Conservation (phyloP, 208 protist genomes). For the Leishmania martiniquensis region DNA sequence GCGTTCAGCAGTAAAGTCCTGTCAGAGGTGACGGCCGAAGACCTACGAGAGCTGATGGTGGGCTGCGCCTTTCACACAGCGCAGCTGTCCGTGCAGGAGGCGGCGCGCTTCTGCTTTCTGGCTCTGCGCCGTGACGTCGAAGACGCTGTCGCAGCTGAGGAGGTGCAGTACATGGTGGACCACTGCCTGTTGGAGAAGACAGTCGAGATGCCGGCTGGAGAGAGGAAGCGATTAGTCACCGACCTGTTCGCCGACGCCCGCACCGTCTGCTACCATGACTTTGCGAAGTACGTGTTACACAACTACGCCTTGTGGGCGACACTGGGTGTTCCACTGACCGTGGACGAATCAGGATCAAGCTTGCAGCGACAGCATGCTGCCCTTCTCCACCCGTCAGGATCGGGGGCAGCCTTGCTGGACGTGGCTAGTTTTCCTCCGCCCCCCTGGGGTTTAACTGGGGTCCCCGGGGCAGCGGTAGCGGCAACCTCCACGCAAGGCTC, state of each 20-base stretch:
- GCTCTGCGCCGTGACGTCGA: slow-evolving; percentile 79
- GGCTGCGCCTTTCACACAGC: slow-evolving; percentile 69
- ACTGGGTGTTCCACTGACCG: slow-evolving; percentile 70
- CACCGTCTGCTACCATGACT: slow-evolving; percentile 72
- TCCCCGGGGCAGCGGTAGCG: slow-evolving; percentile 2
- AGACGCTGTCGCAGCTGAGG: slow-evolving; percentile 68
- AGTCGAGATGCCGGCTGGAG: slow-evolving; percentile 70
- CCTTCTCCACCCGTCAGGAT: slow-evolving; percentile 14
- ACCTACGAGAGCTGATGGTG: slow-evolving; percentile 77
- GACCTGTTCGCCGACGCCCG: slow-evolving; percentile 64
- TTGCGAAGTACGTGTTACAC: slow-evolving; percentile 60
- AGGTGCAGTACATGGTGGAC: slow-evolving; percentile 77
- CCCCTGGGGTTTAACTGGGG: neutral
- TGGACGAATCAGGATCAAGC: slow-evolving; percentile 31
- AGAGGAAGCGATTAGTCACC: slow-evolving; percentile 61
- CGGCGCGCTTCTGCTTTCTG: slow-evolving; percentile 85
- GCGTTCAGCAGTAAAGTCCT: slow-evolving; percentile 38
- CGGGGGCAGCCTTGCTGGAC: slow-evolving; percentile 7
- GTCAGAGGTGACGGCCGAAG: slow-evolving; percentile 39
- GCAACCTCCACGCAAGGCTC: slow-evolving; percentile 8
- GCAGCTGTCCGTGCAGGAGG: slow-evolving; percentile 53
- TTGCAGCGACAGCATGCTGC: slow-evolving; percentile 47
- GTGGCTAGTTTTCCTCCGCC: slow-evolving; percentile 8
- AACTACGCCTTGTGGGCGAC: slow-evolving; percentile 84
- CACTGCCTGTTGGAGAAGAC: slow-evolving; percentile 76